Conservation (phyloP, 192 early-diverging fungal species). For the Coemansia sp. region DNA sequence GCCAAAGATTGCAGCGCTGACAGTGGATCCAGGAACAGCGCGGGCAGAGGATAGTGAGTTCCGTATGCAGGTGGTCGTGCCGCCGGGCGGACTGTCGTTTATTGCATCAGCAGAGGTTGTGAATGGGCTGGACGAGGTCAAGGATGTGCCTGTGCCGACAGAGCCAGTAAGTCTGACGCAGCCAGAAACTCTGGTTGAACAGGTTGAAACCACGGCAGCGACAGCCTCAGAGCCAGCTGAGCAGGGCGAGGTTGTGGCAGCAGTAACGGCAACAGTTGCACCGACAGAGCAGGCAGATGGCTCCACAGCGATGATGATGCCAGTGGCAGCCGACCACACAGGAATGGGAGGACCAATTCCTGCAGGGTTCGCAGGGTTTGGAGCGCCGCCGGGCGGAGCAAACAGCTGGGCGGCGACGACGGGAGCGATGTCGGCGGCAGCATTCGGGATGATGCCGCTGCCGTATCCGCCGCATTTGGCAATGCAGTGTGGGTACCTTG, state of each 20-base stretch:
- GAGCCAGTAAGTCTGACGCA: neutral
- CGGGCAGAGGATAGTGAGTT: conserved; percentile 21
- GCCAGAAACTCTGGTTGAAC: neutral
- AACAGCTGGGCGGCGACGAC: conserved; percentile 21
- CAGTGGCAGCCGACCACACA: conserved; percentile 14
- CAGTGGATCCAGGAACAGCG: conserved; percentile 6
- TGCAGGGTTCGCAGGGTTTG: conserved; percentile 22
- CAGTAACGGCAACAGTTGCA: neutral
- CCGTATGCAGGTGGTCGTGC: conserved; percentile 31
- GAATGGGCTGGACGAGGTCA: conserved; percentile 29
- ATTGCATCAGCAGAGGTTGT: conserved; percentile 35
- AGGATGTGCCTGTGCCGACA: conserved; percentile 6
- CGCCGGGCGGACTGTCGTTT: conserved; percentile 46
- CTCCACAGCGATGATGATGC: conserved; percentile 14
- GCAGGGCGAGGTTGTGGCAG: neutral
- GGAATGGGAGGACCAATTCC: conserved; percentile 8
- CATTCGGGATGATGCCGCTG: conserved; percentile 44
- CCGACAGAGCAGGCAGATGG: neutral
- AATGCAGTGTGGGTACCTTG: conserved; percentile 48
- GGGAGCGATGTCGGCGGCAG: conserved; percentile 1
- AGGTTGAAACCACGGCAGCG: neutral
- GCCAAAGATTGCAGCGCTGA: conserved; percentile 18
- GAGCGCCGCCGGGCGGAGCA: conserved; percentile 5
- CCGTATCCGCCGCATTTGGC: conserved; percentile 42
- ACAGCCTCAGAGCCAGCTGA: neutral